Evolutionary conservation across 2,329 filamentous ascomycete genomes (phyloP).

Genomic region (Neopestalotiopsis sp.): DNA sequence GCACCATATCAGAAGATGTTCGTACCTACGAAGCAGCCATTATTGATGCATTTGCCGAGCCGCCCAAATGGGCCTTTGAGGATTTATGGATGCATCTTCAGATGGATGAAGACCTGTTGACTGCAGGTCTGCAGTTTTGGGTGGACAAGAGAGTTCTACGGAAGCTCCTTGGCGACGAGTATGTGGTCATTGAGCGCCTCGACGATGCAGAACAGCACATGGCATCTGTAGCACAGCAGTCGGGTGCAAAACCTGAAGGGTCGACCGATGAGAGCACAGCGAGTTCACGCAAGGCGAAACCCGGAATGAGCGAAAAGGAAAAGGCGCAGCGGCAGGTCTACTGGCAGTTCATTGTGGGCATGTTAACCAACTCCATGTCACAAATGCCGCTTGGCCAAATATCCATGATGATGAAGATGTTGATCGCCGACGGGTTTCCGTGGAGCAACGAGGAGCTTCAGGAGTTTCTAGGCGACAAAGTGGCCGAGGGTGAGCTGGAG

Average conservation of each 20-base stretch:
- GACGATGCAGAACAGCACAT: constrained; percentile 44
- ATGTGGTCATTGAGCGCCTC: constrained; percentile 71
- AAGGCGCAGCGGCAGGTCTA: constrained; percentile 70
- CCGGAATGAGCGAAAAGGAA: constrained; percentile 67
- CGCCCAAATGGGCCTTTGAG: constrained; percentile 51
- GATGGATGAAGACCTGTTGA: constrained; percentile 77
- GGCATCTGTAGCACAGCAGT: constrained; percentile 27
- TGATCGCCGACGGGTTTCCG: constrained; percentile 84
- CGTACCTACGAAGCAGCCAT: constrained; percentile 87
- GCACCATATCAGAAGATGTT: constrained; percentile 73
- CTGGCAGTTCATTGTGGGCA: constrained; percentile 90
- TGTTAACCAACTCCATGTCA: constrained; percentile 89
- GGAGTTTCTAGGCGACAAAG: constrained; percentile 80
- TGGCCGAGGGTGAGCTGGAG: constrained; percentile 73
- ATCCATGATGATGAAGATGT: constrained; percentile 93
- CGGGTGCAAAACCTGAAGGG: constrained; percentile 21
- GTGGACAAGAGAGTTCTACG: constrained; percentile 70
- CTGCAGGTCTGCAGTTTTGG: constrained; percentile 74
- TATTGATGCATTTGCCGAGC: constrained; percentile 75
- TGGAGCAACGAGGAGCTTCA: constrained; percentile 89
- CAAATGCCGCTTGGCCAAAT: constrained; percentile 83
- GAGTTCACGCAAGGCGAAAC: constrained; percentile 54
- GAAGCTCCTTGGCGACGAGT: constrained; percentile 59
- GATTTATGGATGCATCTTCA: constrained; percentile 61
- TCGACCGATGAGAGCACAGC: constrained; percentile 32